phyloP scores from a whole-genome alignment of 106 monocot species.

The Apostasia shenzhenica region DNA sequence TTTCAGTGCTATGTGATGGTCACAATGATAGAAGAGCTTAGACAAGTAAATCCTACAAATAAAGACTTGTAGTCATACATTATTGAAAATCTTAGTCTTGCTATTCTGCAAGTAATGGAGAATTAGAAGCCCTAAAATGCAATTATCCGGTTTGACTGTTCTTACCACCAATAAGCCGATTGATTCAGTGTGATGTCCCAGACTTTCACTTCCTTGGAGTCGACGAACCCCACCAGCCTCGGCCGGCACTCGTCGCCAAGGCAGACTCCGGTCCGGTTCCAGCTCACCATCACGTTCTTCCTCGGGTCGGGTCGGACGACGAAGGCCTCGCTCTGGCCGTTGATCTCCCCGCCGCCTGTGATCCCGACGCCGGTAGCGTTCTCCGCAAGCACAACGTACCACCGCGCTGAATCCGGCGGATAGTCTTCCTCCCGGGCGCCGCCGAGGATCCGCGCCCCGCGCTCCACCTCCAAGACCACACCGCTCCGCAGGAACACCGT shows the following conservation, averaged over 20 bases:
- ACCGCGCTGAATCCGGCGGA: conserved; percentile 41
- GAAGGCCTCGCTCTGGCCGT: conserved; percentile 73
- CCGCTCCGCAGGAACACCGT: conserved; percentile 60
- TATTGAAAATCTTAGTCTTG: no score
- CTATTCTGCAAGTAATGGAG: no score
- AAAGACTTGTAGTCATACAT: no score
- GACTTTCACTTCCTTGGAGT: conserved; percentile 45
- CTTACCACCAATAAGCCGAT: conserved; percentile 96
- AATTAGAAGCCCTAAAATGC: no score
- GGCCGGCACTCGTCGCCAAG: conserved; percentile 91
- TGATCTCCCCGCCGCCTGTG: conserved; percentile 79
- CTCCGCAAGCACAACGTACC: conserved; percentile 97
- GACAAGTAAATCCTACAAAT: no score
- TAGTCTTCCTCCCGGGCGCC: conserved; percentile 73
- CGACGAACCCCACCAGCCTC: conserved; percentile 74
- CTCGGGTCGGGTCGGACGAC: conserved; percentile 36
- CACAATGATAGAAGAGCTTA: no score
- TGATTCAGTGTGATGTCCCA: conserved; percentile 59
- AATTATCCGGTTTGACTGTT: neutral
- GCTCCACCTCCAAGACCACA: conserved; percentile 56
- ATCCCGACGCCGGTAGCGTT: conserved; percentile 58
- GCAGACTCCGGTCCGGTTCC: conserved; percentile 82
- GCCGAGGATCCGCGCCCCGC: conserved; percentile 63
- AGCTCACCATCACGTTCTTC: conserved; percentile 99
- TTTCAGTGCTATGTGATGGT: no score